Conservation (phyloP, 2,329 filamentous ascomycete species). For the Penicillium sp. region DNA sequence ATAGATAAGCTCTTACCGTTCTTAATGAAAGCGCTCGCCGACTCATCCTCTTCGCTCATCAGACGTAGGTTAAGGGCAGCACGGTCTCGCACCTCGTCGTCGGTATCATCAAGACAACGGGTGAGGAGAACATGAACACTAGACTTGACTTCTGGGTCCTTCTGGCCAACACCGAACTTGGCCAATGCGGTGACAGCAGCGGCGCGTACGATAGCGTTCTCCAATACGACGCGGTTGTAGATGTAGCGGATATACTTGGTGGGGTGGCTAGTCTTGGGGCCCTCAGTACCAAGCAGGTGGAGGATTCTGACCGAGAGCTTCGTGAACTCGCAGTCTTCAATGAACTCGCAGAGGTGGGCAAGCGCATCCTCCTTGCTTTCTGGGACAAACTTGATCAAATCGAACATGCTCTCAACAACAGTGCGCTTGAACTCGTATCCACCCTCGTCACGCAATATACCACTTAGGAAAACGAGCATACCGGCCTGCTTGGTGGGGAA, state of each 20-base stretch:
- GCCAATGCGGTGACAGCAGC: conserved; percentile 92
- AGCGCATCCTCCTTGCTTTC: conserved; percentile 76
- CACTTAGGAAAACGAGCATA: conserved; percentile 95
- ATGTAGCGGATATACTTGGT: conserved; percentile 99
- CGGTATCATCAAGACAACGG: conserved; percentile 90
- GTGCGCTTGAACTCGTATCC: conserved; percentile 98
- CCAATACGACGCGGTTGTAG: conserved; percentile 95
- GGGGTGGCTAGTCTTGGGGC: conserved; percentile 89
- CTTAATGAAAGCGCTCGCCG: conserved; percentile 85
- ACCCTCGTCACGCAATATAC: conserved; percentile 93
- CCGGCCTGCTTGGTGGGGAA: conserved; percentile 97
- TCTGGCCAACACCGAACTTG: conserved; percentile 96
- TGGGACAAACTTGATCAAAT: conserved; percentile 97
- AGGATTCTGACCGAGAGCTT: conserved; percentile 94
- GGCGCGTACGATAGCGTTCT: conserved; percentile 93
- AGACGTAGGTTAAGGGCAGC: conserved; percentile 87
- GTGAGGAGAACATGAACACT: conserved; percentile 91
- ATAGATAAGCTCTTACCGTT: conserved; percentile 61
- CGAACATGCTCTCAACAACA: conserved; percentile 98
- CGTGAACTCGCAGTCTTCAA: conserved; percentile 98
- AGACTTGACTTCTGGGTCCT: conserved; percentile 93
- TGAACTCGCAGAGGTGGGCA: conserved; percentile 96
- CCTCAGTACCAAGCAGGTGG: conserved; percentile 89
- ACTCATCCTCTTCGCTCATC: conserved; percentile 87
- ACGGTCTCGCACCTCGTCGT: conserved; percentile 95